A percentile compares a stretch with the other conserved stretches of the same genome.
phyloP scores from a whole-genome alignment of 371 early-diverging fungal species.

The Nematocida homosporus region DNA sequence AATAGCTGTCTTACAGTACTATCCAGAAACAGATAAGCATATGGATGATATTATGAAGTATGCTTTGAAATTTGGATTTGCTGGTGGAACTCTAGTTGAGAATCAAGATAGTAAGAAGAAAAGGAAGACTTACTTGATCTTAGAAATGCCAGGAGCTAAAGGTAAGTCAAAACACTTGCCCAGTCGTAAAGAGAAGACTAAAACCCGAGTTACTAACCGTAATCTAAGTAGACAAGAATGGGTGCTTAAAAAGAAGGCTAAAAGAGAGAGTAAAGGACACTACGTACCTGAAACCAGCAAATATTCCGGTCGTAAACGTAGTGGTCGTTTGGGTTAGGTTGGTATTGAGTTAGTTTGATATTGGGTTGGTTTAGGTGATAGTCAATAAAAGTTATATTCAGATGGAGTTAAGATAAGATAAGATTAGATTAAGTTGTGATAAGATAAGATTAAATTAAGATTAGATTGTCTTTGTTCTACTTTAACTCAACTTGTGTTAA shows the following conservation, averaged over 20 bases:
- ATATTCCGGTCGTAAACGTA: slow-evolving; percentile 85
- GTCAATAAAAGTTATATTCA: no score
- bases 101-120: slow-evolving; percentile 89
- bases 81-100: slow-evolving; percentile 87
- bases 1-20: slow-evolving; percentile 92
- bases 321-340: no score
- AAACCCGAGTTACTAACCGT: slow-evolving; percentile 20
- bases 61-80: slow-evolving; percentile 85
- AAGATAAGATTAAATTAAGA: no score
- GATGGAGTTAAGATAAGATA: no score
- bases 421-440: not conserved
- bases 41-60: slow-evolving; percentile 79
- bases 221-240: slow-evolving; percentile 77
- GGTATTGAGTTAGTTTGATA: no score
- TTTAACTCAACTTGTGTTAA: no score
- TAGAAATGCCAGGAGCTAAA: slow-evolving; percentile 42
- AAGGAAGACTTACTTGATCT: slow-evolving; percentile 66
- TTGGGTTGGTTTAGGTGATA: no score
- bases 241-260: slow-evolving; percentile 82
- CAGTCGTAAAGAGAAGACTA: not conserved
- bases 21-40: slow-evolving; percentile 89
- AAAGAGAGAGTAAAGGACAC: slow-evolving; percentile 76
- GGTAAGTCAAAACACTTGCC: slow-evolving; percentile 21
- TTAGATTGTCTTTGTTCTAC: no score
- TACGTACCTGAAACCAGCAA: slow-evolving; percentile 81